A percentile compares a stretch with the other conserved stretches of the same genome.
These are phyloP conservation scores for Desmodesmus armatus DNA, from an alignment of 139 green algal species.

Conservation along the genomic window DNA sequence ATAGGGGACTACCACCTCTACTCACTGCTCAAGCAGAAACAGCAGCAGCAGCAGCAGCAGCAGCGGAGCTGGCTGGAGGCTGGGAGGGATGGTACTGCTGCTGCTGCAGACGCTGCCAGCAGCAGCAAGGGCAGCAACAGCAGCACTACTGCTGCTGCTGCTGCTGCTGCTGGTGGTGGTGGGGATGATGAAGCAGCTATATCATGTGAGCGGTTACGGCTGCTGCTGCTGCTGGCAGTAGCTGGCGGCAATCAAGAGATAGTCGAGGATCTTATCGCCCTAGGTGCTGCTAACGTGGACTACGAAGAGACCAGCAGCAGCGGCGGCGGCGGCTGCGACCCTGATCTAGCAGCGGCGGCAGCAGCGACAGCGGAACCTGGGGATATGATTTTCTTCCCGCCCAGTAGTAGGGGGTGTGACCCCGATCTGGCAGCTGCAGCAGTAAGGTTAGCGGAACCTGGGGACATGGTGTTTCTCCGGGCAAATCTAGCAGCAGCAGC, in stretches of 20 bases:
- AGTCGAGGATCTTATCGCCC: background rate
- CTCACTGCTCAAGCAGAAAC: background rate
- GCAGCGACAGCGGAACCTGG: too few species aligned
- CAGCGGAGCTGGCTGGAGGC: background rate
- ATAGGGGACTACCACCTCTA: conserved; percentile 8
- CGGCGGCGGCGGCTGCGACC: background rate
- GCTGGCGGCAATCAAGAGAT: background rate
- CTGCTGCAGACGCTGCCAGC: background rate
- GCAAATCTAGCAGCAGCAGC: conserved; percentile 16
- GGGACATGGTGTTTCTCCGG: too few species aligned
- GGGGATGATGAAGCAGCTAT: too few species aligned
- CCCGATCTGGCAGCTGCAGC: background rate
- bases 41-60: background rate
- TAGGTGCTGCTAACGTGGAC: background rate
- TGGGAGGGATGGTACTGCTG: too few species aligned
- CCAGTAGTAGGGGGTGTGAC: background rate
- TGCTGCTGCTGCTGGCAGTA: conserved; percentile 16
- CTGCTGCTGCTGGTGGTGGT: background rate
- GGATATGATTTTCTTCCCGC: too few species aligned
- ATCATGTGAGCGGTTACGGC: too few species aligned
- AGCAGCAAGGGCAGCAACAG: conserved; percentile 40
- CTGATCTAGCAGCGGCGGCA: background rate
- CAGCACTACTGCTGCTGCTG: background rate
- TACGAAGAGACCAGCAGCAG: background rate
- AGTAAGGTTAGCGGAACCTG: too few species aligned